Evolutionary conservation across 1,284 basidiomycete species (phyloP).

Genomic region (Marasmius tenuissimus): DNA sequence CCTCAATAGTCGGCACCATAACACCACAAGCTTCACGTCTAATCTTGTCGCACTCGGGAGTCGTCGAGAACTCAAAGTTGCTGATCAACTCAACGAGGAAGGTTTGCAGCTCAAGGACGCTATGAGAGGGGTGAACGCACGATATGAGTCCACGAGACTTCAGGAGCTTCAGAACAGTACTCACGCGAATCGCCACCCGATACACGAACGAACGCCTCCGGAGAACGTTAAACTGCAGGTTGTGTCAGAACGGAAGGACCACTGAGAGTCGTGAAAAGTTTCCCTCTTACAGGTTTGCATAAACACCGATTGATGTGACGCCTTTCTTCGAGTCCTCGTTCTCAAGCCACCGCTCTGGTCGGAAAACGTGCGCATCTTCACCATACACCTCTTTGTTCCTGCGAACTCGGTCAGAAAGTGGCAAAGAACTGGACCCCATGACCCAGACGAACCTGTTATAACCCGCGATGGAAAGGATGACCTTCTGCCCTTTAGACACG

Average conservation of each 20-base stretch:
- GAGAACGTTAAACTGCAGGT: slow-evolving; percentile 42
- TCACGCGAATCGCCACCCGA: slow-evolving; percentile 54
- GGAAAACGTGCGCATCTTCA: slow-evolving; percentile 29
- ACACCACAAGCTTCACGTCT: slow-evolving; percentile 40
- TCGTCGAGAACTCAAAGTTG: slow-evolving; percentile 47
- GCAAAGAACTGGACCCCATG: too few relatives aligned
- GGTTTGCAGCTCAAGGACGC: slow-evolving; percentile 46
- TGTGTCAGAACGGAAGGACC: slow-evolving; percentile 1
- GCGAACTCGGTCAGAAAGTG: neutral
- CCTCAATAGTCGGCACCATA: slow-evolving; percentile 32
- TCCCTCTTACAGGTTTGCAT: slow-evolving; percentile 48
- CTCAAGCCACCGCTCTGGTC: slow-evolving; percentile 51
- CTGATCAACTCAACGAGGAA: slow-evolving; percentile 49
- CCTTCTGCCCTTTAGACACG: slow-evolving; percentile 34
- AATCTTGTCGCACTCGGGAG: slow-evolving; percentile 36
- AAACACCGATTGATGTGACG: slow-evolving; percentile 34
- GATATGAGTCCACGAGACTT: neutral
- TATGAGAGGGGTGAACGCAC: too few relatives aligned
- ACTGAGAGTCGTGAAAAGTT: neutral
- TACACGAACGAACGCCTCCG: slow-evolving; percentile 39
- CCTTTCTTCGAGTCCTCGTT: slow-evolving; percentile 31
- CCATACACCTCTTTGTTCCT: slow-evolving; percentile 34
- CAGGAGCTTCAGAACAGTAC: slow-evolving; percentile 11
- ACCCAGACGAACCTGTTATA: slow-evolving; percentile 28
- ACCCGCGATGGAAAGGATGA: slow-evolving; percentile 27